These are phyloP conservation scores for Peribolospora baueri DNA, from an alignment of 768 basidiomycete genomes.

Conservation along the genomic window DNA sequence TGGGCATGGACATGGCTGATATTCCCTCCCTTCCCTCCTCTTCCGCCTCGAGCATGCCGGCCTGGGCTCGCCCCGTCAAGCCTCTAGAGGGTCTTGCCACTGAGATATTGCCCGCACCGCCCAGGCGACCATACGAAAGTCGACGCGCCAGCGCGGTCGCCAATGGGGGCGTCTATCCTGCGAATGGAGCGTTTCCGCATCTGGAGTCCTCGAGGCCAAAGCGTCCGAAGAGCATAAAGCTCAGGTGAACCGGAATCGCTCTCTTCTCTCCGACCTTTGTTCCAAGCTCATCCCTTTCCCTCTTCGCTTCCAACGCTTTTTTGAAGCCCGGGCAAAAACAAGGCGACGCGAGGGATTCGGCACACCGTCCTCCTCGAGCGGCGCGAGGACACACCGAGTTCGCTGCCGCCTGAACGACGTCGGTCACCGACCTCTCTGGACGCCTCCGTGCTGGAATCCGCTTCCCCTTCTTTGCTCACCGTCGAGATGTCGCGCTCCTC, in stretches of 20 bases:
- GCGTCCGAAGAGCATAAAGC: constrained; percentile 11
- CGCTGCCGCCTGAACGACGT: background rate
- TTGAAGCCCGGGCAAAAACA: constrained; percentile 4
- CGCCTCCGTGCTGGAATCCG: background rate
- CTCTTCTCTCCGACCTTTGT: background rate
- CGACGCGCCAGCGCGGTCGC: too few species aligned
- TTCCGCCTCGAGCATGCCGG: too few species aligned
- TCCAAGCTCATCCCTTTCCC: background rate
- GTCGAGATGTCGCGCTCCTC: too few species aligned
- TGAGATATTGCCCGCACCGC: constrained; percentile 13
- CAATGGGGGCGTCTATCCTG: too few species aligned
- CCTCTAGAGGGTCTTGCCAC: too few species aligned
- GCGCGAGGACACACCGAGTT: background rate
- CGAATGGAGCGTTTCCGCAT: too few species aligned
- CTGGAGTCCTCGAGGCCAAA: constrained; percentile 4
- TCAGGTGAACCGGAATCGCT: constrained; percentile 4
- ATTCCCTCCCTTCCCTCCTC: too few species aligned
- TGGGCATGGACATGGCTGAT: too few species aligned
- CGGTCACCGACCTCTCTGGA: background rate
- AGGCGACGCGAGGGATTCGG: constrained; percentile 5
- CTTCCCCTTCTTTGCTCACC: background rate
- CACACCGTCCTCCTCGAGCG: background rate
- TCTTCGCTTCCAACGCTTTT: too few species aligned
- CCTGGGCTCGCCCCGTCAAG: too few species aligned
- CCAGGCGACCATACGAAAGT: too few species aligned